Evolutionary conservation across 352 stramenopile genomes (phyloP).

Genomic region (Hyphochytrium catenoides): DNA sequence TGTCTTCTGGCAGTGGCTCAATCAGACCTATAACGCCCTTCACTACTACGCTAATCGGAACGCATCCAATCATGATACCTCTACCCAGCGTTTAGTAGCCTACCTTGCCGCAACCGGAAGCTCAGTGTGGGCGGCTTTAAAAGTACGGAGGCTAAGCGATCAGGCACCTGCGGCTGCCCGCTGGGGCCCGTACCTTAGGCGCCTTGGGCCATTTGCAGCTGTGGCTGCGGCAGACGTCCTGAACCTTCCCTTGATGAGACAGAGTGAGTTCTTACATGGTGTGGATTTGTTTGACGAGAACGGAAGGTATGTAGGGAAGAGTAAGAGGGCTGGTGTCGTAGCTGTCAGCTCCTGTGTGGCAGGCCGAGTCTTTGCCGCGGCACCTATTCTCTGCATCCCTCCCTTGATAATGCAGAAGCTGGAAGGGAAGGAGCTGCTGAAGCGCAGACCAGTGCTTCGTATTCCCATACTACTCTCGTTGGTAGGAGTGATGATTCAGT

Average conservation of each 20-base stretch:
- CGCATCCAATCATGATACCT: constrained; percentile 46
- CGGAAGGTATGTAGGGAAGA: constrained; percentile 42
- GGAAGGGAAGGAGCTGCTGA: constrained; percentile 19
- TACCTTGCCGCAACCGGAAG: constrained; percentile 44
- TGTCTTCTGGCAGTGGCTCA: constrained; percentile 52
- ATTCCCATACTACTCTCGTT: constrained; percentile 33
- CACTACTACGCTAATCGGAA: constrained; percentile 71
- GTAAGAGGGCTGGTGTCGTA: constrained; percentile 31
- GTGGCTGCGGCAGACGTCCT: constrained; percentile 53
- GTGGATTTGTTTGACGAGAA: constrained; percentile 54
- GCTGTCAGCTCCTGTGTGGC: constrained; percentile 42
- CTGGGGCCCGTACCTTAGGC: constrained; percentile 24
- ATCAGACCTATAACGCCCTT: constrained; percentile 67
- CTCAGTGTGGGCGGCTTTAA: constrained; percentile 29
- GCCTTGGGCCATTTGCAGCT: constrained; percentile 41
- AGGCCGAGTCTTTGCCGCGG: constrained; percentile 43
- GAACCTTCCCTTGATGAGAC: constrained; percentile 55
- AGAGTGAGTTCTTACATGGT: constrained; percentile 49
- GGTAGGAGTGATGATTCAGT: constrained; percentile 45
- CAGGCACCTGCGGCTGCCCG: constrained; percentile 19
- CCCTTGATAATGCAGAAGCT: constrained; percentile 28
- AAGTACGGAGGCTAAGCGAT: constrained; percentile 17
- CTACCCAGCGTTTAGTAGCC: constrained; percentile 26
- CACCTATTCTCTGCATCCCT: constrained; percentile 44
- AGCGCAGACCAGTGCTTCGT: constrained; percentile 22